Conservation (phyloP, 2,329 filamentous ascomycete species). For the Beauveria asiatica region DNA sequence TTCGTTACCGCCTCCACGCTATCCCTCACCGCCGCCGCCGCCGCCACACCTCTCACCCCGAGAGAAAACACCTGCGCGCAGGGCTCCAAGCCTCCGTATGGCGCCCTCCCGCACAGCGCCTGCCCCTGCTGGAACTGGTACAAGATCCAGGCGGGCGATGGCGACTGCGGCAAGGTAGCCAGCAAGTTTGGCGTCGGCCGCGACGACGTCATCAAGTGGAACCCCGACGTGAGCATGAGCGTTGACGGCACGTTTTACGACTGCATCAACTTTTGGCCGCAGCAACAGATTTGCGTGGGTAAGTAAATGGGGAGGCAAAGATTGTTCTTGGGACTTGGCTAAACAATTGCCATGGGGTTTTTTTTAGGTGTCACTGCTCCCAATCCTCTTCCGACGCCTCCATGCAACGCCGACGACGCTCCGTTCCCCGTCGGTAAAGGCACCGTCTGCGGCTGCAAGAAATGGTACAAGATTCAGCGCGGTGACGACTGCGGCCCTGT, state of each 20-base stretch:
- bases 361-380: background rate
- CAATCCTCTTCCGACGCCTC: background rate
- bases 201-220: slow-evolving; percentile 7
- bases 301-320: background rate
- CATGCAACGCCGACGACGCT: slow-evolving; percentile 3
- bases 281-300: slow-evolving; percentile 8
- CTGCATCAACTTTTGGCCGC: slow-evolving; percentile 10
- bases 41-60: background rate
- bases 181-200: slow-evolving; percentile 1
- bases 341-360: too few relatives aligned
- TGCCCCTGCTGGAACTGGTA: slow-evolving; percentile 11
- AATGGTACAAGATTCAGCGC: slow-evolving; percentile 4
- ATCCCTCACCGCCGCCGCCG: background rate
- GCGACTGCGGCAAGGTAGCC: slow-evolving; percentile 7
- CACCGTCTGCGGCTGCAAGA: slow-evolving; percentile 10
- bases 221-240: background rate
- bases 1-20: background rate
- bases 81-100: slow-evolving; percentile 1
- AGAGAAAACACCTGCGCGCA: background rate
- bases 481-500: slow-evolving; percentile 9
- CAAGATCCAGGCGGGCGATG: slow-evolving; percentile 5
- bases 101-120: slow-evolving; percentile 5
- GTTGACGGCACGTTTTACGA: slow-evolving; percentile 8
- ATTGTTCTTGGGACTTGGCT: too few relatives aligned
- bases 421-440: slow-evolving; percentile 5